Evolutionary conservation across 2,329 filamentous ascomycete species (phyloP).

Genomic region (Phialemonium atrogriseum): DNA sequence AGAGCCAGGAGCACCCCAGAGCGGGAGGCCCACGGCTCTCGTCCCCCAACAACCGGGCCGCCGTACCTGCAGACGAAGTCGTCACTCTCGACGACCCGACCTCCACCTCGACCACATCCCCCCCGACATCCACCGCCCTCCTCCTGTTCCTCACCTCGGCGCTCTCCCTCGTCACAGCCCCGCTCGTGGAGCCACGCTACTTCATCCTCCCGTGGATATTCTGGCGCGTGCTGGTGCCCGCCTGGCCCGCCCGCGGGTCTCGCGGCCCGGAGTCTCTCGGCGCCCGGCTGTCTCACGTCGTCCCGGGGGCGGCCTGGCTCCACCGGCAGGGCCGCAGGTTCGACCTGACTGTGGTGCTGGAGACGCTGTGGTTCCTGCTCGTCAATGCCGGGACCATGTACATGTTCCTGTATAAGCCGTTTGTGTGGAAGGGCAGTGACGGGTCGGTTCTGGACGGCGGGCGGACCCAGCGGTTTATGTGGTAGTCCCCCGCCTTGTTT

Average conservation of each 20-base stretch:
- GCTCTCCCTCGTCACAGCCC: slow-evolving; percentile 76
- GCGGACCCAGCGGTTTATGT: slow-evolving; percentile 71
- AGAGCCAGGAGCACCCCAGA: no score
- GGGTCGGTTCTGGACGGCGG: slow-evolving; percentile 46
- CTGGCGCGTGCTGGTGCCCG: slow-evolving; percentile 74
- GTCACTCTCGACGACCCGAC: slow-evolving; percentile 14
- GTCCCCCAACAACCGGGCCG: no score
- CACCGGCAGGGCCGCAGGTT: slow-evolving; percentile 14
- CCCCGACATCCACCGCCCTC: slow-evolving; percentile 42
- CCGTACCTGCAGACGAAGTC: no score
- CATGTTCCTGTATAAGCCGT: slow-evolving; percentile 61
- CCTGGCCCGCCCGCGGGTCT: slow-evolving; percentile 21
- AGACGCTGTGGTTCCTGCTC: slow-evolving; percentile 60
- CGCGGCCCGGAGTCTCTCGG: neutral
- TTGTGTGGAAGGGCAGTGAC: slow-evolving; percentile 52
- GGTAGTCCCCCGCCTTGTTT: no score
- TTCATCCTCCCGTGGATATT: slow-evolving; percentile 94
- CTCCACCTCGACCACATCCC: slow-evolving; percentile 19
- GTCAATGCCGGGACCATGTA: slow-evolving; percentile 62
- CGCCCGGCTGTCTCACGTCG: no score
- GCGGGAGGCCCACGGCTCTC: no score
- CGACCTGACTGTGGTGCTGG: slow-evolving; percentile 43
- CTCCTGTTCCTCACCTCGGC: slow-evolving; percentile 60
- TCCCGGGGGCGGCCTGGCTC: slow-evolving; percentile 1
- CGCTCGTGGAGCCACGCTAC: slow-evolving; percentile 90